A percentile compares a stretch with the other conserved stretches of the same genome.
phyloP scores from a whole-genome alignment of 2,329 filamentous ascomycete species.

The Colletotrichum cordylinicola region DNA sequence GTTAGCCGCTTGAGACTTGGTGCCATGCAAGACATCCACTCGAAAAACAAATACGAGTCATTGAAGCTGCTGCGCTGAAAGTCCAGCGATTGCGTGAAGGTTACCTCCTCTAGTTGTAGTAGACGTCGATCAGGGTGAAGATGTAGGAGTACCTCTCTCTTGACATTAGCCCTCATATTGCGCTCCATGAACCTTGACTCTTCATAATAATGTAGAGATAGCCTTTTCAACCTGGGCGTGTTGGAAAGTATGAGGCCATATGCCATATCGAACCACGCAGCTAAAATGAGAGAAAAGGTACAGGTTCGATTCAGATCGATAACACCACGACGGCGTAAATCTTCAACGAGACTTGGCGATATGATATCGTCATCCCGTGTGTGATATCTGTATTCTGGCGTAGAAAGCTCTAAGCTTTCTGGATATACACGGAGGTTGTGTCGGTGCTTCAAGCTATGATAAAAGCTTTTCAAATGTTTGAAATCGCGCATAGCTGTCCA shows the following conservation, averaged over 20 bases:
- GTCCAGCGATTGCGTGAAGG: not conserved
- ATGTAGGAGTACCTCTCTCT: not conserved
- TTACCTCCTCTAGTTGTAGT: not conserved
- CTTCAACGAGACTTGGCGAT: not conserved
- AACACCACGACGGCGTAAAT: not conserved
- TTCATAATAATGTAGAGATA: not conserved
- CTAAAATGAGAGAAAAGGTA: not conserved
- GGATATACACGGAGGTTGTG: rapidly evolving
- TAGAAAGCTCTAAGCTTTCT: not conserved
- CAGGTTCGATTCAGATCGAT: too few relatives aligned
- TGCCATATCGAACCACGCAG: not conserved
- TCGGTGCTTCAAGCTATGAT: not conserved
- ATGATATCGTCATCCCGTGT: not conserved
- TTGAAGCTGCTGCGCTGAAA: too few relatives aligned
- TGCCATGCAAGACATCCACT: not conserved
- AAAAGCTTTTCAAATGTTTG: not conserved
- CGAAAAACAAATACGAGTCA: not conserved
- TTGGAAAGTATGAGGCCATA: not conserved
- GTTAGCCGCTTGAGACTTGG: not conserved
- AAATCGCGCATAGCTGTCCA: not conserved
- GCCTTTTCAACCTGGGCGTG: not conserved
- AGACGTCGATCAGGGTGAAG: not conserved
- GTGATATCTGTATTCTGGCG: too few relatives aligned
- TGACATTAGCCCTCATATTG: not conserved
- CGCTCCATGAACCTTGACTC: not conserved